A percentile compares a stretch with the other conserved stretches of the same genome.
phyloP scores from a whole-genome alignment of 2,329 filamentous ascomycete species.

The Talaromyces albobiverticillius region DNA sequence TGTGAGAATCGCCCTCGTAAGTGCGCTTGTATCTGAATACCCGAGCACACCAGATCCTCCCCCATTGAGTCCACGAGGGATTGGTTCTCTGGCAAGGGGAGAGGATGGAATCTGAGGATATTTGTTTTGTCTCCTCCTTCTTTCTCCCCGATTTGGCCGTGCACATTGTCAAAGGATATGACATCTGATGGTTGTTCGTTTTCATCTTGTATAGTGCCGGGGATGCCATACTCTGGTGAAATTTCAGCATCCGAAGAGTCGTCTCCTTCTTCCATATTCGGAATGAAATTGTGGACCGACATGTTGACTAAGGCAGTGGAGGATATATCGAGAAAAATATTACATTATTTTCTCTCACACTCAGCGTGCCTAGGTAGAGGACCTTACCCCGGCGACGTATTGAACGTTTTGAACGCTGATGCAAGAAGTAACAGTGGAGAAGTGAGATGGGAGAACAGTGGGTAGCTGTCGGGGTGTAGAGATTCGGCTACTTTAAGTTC shows the following conservation, averaged over 20 bases:
- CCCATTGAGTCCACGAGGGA: background rate
- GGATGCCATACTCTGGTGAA: background rate
- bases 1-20: conserved; percentile 10
- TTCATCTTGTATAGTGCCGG: background rate
- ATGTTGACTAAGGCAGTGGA: background rate
- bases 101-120: background rate
- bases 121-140: background rate
- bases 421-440: too few species aligned
- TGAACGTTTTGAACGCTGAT: too few species aligned
- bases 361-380: too few species aligned
- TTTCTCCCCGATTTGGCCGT: background rate
- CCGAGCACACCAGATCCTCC: background rate
- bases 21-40: conserved; percentile 6
- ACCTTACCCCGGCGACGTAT: too few species aligned
- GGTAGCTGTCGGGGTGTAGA: too few species aligned
- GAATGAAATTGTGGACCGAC: background rate
- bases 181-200: background rate
- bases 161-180: background rate
- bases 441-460: too few species aligned
- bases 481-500: too few species aligned
- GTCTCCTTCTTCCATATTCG: background rate
- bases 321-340: too few species aligned
- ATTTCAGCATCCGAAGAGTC: background rate
- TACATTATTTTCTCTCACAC: too few species aligned
- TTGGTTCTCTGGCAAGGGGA: background rate